Conservation (phyloP, 129 eudicot genomes). For the Solidago caesia region DNA sequence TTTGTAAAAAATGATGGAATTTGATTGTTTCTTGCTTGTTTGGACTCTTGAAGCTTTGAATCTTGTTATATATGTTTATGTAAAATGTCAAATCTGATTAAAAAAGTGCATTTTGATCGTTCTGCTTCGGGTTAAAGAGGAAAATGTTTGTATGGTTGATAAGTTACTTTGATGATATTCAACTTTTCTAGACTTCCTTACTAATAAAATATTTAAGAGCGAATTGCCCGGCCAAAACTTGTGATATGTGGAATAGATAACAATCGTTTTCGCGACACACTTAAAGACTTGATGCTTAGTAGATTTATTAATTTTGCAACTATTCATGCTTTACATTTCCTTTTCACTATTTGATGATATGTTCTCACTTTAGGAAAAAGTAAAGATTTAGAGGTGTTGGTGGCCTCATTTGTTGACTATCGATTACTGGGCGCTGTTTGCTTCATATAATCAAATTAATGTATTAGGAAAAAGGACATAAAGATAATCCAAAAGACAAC, state of each 20-base stretch:
- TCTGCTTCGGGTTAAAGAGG: not conserved
- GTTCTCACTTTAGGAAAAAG: constrained; percentile 26
- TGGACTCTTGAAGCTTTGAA: constrained; percentile 18
- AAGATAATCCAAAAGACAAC: constrained; percentile 16
- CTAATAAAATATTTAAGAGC: not conserved
- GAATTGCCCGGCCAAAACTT: constrained; percentile 6
- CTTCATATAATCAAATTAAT: constrained; percentile 19
- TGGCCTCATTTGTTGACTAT: constrained; percentile 45
- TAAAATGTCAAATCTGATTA: not conserved
- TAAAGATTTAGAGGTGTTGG: constrained; percentile 30
- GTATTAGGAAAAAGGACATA: constrained; percentile 29
- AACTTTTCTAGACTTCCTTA: not conserved
- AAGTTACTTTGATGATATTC: not conserved
- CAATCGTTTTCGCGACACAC: not conserved
- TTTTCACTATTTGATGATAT: constrained; percentile 20
- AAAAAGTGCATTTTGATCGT: constrained; percentile 1
- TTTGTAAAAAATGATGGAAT: not conserved
- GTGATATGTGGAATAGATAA: constrained; percentile 19
- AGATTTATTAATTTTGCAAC: constrained; percentile 23
- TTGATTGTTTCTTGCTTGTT: not conserved
- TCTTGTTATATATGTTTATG: constrained; percentile 3
- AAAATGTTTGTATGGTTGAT: constrained; percentile 2
- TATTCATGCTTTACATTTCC: constrained; percentile 22
- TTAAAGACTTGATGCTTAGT: constrained; percentile 11
- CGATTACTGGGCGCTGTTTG: constrained; percentile 2